A percentile compares a stretch with the other conserved stretches of the same genome.
Conservation (phyloP, 179 eudicot species). For the Sideroxylon spinosum region DNA sequence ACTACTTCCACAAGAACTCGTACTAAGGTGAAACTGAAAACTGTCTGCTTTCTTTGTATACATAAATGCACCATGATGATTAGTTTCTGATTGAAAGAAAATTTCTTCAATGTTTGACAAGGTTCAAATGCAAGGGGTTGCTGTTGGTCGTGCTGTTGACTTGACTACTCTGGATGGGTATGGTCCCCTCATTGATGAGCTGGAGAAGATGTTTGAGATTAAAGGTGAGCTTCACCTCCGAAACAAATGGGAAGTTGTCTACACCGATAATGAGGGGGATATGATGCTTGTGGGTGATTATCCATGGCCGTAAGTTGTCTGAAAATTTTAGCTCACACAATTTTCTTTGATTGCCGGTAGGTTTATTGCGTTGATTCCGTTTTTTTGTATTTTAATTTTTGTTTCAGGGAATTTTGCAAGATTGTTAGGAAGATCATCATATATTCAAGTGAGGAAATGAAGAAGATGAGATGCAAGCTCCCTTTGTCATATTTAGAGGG, state of each 20-base stretch:
- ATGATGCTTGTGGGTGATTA: constrained; percentile 93
- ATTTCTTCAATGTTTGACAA: constrained; percentile 15
- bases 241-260: constrained; percentile 69
- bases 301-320: constrained; percentile 77
- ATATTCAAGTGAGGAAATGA: constrained; percentile 55
- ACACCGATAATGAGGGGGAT: constrained; percentile 85
- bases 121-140: constrained; percentile 94
- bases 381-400: not conserved
- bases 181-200: constrained; percentile 53
- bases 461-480: constrained; percentile 53
- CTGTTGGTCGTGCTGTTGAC: constrained; percentile 92
- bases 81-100: not conserved
- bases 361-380: not conserved
- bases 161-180: constrained; percentile 54
- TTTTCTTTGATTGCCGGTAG: not conserved
- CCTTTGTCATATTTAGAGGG: constrained; percentile 34
- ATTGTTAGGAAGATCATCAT: constrained; percentile 73
- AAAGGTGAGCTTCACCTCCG: constrained; percentile 61
- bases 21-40: constrained; percentile 46
- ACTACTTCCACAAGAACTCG: constrained; percentile 54
- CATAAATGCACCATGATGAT: not conserved
- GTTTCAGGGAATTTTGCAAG: constrained; percentile 61
- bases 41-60: not conserved
- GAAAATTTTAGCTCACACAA: not conserved
- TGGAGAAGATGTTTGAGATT: constrained; percentile 78